Evolutionary conservation across 2,329 filamentous ascomycete species (phyloP), one percentile per base, ranked within the genome.

Genomic region (Cladosporium oxysporum): DNA sequence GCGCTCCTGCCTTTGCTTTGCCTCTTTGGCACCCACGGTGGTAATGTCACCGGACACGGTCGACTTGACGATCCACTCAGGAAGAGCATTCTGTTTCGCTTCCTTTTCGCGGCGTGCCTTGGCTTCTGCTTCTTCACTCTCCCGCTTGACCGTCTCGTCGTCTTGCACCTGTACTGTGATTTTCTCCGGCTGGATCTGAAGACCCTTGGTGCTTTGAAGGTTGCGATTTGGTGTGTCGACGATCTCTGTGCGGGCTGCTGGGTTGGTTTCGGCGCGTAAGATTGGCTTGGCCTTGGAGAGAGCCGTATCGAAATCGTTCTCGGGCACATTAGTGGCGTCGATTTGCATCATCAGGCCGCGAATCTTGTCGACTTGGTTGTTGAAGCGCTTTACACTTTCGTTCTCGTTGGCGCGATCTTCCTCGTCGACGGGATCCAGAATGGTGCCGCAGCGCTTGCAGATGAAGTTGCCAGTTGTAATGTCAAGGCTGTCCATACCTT

Each of bases 361-460:
- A 70, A 95, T 88, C 72, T 91, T 91, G 71, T 88, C 89, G 77
- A 94, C 89, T 76, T 94, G 90, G 72, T 88, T 87, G 78, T 94
- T 94, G 72, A 95, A 82, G 57, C 88, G 84, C 26, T 89, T 90
- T 57, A 89, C 89, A 72, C 90, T 87, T 77, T 92, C 89, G 66
- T 79, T 78, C 62, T 78, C 77, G 53, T 71, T 76, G 35, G 71
- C 73, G 65, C 88, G 85, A 44, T 88, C 87, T 67, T 91, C 87
- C 47, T 87, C 84, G 69, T 90, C 87, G 63, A 87, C 87, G 0
- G 70, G 69, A 10, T 86, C 83, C 28, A 96, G 83, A 2, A 86
- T 79, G 63, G 82, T 83, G 23, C 85, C 83, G 79, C 95, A 99
- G 60, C 89, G 87, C 74, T 93, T 90, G 78, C 95, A 99, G 57